Base-by-base conservation (phyloP, 129 eudicot genomes). In the Chrysanthemum lavandulifolium region DNA sequence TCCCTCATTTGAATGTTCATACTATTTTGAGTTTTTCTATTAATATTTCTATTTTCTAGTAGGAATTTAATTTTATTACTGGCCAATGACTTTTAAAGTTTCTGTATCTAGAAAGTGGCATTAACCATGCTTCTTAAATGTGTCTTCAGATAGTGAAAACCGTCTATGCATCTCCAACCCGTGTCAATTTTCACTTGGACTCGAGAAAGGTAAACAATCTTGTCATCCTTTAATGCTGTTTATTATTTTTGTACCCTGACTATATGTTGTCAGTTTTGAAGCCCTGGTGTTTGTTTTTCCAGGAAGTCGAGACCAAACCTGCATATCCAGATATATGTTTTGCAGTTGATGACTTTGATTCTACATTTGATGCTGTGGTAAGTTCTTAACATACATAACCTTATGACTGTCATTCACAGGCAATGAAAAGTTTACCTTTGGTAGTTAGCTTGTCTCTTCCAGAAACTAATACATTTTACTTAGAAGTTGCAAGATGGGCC, bases 301-400 rank as follows among this genome's bases (percentile, higher is more conserved):
- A 95, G 99, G 96, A 91, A 90, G 96, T 81, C 29, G 99, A 95
- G 75, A 95, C 99, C 75, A 83, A 88, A 57, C 89, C 99, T 67
- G 99, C 99, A 71, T 90, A 90, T 88, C 99, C 99, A 71, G 99
- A 90, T 76, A 95, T 95, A 45, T 95, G 96, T 76, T 95, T 95
- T 86, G 97, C 99, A 58, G 89, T 95, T 78, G 99, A 95, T 86
- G 99, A 95, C 87, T 95, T 95, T 27, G 99, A 95, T 86, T 95
- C 97, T 68, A 95, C 99, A 31, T 90, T 95, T 77, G 97, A 95
- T 49, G 89, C 97, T 55, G 99, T 95, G 97, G 99, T 95, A 90
- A 86, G 71, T 40, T 64, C 50, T 57, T 51, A 40, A 40, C 47
- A 40, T 40, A 7, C 10, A 40, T 40, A 40, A 7, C 10, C 47